phyloP scores from a whole-genome alignment of 176 grass and related monocot species.

The Avena insularis region DNA sequence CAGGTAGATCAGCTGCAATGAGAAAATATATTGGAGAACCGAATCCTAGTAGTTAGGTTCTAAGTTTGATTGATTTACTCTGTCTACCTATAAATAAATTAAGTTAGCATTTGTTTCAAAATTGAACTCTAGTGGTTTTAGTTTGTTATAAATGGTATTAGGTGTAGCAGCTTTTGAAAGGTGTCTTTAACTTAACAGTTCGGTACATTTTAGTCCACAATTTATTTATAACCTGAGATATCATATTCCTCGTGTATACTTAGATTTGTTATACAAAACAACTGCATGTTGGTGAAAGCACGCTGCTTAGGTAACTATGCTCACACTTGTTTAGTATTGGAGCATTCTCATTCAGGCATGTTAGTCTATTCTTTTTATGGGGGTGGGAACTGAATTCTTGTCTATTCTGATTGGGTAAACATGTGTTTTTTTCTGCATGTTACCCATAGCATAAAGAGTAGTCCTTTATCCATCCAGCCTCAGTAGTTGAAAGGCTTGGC shows the following conservation, averaged over 20 bases:
- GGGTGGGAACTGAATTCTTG: background rate
- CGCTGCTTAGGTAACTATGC: background rate
- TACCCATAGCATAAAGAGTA: background rate
- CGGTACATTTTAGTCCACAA: background rate
- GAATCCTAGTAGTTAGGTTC: slow-evolving; percentile 2
- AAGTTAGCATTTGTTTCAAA: slow-evolving; percentile 30
- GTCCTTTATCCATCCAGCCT: background rate
- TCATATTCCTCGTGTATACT: background rate
- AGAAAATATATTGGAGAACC: background rate
- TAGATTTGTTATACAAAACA: slow-evolving; percentile 8
- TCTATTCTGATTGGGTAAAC: background rate
- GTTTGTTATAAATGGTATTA: slow-evolving; percentile 6
- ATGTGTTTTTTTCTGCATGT: slow-evolving; percentile 4
- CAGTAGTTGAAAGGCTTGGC: background rate
- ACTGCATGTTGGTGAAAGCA: slow-evolving; percentile 1
- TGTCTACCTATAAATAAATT: background rate
- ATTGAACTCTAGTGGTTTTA: background rate
- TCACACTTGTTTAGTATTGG: background rate
- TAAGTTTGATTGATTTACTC: background rate
- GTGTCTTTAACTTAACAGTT: slow-evolving; percentile 6
- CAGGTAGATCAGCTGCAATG: background rate
- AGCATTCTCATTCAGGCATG: background rate
- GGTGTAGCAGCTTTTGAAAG: slow-evolving; percentile 17
- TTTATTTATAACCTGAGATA: background rate
- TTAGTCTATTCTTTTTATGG: background rate